These are phyloP conservation scores for Auriscalpium orientale DNA, from an alignment of 768 basidiomycete genomes.

Conservation along the genomic window DNA sequence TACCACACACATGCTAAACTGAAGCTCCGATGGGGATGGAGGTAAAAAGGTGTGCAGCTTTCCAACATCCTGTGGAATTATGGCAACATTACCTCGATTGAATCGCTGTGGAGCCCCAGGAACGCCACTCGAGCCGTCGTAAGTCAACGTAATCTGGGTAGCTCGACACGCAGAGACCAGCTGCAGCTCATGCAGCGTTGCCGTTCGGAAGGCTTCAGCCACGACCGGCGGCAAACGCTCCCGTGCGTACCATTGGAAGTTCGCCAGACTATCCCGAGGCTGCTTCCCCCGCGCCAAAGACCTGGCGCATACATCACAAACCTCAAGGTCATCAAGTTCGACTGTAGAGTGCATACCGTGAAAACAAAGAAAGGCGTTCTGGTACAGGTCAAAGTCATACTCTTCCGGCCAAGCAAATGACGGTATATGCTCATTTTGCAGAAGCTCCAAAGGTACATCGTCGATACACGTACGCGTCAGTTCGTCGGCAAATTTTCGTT, in stretches of 20 bases:
- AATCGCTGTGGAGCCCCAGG: not conserved
- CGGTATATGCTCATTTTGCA: not conserved
- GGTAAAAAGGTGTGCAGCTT: not conserved
- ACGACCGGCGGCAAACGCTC: not conserved
- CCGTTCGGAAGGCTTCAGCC: not conserved
- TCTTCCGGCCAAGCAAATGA: not conserved
- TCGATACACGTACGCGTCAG: not conserved
- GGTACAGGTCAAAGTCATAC: not conserved
- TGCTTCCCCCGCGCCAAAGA: not conserved
- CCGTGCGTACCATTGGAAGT: not conserved
- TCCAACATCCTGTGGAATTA: not conserved
- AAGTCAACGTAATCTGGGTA: not conserved
- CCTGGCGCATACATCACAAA: not conserved
- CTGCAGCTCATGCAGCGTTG: not conserved
- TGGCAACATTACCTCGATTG: not conserved
- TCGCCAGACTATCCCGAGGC: not conserved
- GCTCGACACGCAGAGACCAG: not conserved
- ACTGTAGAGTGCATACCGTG: not conserved
- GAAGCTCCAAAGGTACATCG: not conserved
- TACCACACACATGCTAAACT: not conserved
- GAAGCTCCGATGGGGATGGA: not conserved
- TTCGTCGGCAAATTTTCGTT: not conserved
- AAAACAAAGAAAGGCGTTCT: not conserved
- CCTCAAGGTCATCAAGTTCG: not conserved
- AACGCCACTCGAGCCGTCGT: not conserved